Percentiles rank a stretch among this genome's conserved stretches.
Conservation (phyloP, 164 flowering plant species). For the Chimonanthus salicifolius region DNA sequence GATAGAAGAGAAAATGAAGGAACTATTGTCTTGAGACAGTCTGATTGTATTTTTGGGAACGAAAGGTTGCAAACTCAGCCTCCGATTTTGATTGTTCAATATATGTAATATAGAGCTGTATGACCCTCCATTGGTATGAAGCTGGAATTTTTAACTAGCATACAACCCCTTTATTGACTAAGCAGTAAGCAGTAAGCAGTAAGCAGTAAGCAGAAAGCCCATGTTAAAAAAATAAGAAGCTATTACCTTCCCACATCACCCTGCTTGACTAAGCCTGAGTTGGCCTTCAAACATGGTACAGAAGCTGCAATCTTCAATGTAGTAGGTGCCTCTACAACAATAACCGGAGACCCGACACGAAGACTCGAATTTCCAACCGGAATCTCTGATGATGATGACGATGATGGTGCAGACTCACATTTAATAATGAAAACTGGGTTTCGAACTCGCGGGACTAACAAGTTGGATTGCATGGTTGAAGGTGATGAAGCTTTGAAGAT, state of each 20-base stretch:
- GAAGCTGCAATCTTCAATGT: conserved; percentile 72
- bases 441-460: neutral
- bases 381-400: neutral
- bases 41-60: no score
- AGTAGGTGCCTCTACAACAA: conserved; percentile 24
- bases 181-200: no score
- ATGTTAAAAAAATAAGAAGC: neutral
- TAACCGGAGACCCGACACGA: conserved; percentile 25
- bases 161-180: no score
- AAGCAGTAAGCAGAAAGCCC: neutral
- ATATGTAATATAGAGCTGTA: no score
- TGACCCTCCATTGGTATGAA: no score
- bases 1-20: no score
- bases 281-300: conserved; percentile 58
- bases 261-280: conserved; percentile 61
- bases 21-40: no score
- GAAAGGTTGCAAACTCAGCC: no score
- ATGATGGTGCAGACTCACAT: neutral
- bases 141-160: no score
- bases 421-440: neutral
- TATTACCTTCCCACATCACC: conserved; percentile 86
- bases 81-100: no score
- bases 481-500: neutral
- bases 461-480: neutral
- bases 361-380: conserved; percentile 13